phyloP scores from a whole-genome alignment of 164 flowering plant species.

The Chimonanthus salicifolius region DNA sequence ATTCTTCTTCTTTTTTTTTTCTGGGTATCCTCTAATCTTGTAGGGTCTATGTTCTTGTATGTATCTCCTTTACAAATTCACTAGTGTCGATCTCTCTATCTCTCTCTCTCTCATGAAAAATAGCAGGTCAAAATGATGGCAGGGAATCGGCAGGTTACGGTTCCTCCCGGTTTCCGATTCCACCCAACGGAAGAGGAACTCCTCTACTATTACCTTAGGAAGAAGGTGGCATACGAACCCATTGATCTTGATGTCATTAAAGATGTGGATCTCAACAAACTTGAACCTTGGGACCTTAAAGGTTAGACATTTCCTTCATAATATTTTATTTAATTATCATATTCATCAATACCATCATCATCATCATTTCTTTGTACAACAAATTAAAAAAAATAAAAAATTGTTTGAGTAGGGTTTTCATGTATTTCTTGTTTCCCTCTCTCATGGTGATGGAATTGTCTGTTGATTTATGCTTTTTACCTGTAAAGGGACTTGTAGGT shows the following conservation, averaged over 20 bases:
- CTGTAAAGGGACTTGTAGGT: too few species aligned
- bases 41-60: not conserved
- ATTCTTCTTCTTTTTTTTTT: not conserved
- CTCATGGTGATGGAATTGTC: too few species aligned
- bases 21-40: not conserved
- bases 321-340: too few species aligned
- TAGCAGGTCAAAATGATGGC: constrained; percentile 20
- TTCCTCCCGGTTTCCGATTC: constrained; percentile 74
- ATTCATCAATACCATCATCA: not conserved
- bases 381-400: too few species aligned
- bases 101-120: too few species aligned
- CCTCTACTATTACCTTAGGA: constrained; percentile 52
- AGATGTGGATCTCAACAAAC: constrained; percentile 62
- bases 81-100: not conserved
- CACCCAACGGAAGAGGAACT: constrained; percentile 90
- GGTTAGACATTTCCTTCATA: constrained; percentile 22
- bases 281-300: constrained; percentile 81
- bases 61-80: not conserved
- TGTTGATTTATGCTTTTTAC: too few species aligned
- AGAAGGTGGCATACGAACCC: constrained; percentile 67
- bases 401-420: too few species aligned
- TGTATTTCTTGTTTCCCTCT: too few species aligned
- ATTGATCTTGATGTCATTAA: constrained; percentile 85
- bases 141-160: constrained; percentile 39
- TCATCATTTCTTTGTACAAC: too few species aligned